Evolutionary conservation across 257 asterid species (phyloP), one percentile per base, ranked within the genome.

Genomic region (Voacanga thouarsii): DNA sequence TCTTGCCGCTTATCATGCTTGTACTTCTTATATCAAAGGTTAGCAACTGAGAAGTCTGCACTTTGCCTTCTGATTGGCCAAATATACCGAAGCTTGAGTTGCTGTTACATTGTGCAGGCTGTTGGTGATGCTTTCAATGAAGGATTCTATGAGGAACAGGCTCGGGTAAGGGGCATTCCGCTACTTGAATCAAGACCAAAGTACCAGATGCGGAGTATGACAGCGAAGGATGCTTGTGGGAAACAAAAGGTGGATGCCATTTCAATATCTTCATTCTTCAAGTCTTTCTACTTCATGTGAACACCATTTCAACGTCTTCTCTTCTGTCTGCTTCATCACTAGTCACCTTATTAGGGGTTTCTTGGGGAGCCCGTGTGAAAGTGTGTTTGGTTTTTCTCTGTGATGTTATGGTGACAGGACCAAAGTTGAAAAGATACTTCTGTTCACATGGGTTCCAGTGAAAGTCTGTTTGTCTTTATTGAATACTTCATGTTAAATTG

Each of bases 91-190:
- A 75, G 28, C 39, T 57, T 76, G 71, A 72, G 71, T 73, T 51
- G 73, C 67, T 23, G 73, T 39, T 66, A 21, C 78, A 41, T 78
- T 68, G 73, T 60, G 75, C 85, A 96, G 99, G 99, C 99, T 64
- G 97, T 96, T 85, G 99, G 99, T 86, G 99, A 96, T 85, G 99
- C 94, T 75, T 96, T 96, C 79, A 96, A 92, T 86, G 99, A 96
- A 85, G 99, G 99, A 51, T 82, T 96, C 39, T 96, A 96, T 78
- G 99, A 96, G 80, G 97, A 96, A 83, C 99, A 96, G 86, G 99
- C 99, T 75, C 92, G 97, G 79, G 77, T 96, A 78, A 87, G 89
- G 81, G 88, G 94, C 77, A 92, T 96, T 80, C 99, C 98, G 7
- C 82, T 96, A 75, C 95, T 96, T 80, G 99, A 96, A 80, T 96